Evolutionary conservation across 495 filamentous ascomycete genomes (phyloP).

Genomic region (Tuber borchii): DNA sequence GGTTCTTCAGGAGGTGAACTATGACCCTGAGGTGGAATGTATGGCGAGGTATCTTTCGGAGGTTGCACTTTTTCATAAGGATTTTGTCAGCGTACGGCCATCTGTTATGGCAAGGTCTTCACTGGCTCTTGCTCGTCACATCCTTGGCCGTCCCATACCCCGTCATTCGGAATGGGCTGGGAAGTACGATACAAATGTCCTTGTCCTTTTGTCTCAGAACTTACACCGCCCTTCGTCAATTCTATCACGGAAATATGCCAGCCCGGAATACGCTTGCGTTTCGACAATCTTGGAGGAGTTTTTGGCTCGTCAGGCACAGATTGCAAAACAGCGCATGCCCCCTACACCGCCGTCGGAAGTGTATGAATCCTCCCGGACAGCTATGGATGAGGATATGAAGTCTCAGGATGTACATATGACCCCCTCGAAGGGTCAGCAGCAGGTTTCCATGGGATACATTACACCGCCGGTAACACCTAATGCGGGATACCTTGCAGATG

Average conservation of each 20-base stretch:
- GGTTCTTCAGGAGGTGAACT: slow-evolving; percentile 56
- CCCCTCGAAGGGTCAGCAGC: slow-evolving; percentile 71
- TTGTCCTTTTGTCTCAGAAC: slow-evolving; percentile 77
- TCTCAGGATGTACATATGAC: slow-evolving; percentile 52
- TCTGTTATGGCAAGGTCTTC: slow-evolving; percentile 85
- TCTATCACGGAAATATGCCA: slow-evolving; percentile 79
- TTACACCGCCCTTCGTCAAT: slow-evolving; percentile 81
- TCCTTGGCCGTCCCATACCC: slow-evolving; percentile 72
- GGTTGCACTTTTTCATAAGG: slow-evolving; percentile 89
- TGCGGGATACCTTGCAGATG: slow-evolving; percentile 55
- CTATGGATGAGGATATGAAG: slow-evolving; percentile 47
- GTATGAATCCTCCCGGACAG: slow-evolving; percentile 48
- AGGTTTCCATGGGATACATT: slow-evolving; percentile 71
- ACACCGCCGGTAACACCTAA: slow-evolving; percentile 97
- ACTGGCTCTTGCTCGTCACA: slow-evolving; percentile 75
- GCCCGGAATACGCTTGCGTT: slow-evolving; percentile 70
- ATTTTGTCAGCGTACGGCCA: slow-evolving; percentile 84
- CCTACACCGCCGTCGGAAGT: slow-evolving; percentile 64
- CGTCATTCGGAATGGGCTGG: slow-evolving; percentile 71
- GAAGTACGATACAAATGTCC: slow-evolving; percentile 67
- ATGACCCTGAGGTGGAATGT: slow-evolving; percentile 81
- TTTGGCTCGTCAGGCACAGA: slow-evolving; percentile 71
- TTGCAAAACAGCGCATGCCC: slow-evolving; percentile 55
- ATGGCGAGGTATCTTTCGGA: slow-evolving; percentile 92
- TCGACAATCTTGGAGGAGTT: slow-evolving; percentile 77